phyloP scores from a whole-genome alignment of 345 rosid genomes.

The Linum tenue region DNA sequence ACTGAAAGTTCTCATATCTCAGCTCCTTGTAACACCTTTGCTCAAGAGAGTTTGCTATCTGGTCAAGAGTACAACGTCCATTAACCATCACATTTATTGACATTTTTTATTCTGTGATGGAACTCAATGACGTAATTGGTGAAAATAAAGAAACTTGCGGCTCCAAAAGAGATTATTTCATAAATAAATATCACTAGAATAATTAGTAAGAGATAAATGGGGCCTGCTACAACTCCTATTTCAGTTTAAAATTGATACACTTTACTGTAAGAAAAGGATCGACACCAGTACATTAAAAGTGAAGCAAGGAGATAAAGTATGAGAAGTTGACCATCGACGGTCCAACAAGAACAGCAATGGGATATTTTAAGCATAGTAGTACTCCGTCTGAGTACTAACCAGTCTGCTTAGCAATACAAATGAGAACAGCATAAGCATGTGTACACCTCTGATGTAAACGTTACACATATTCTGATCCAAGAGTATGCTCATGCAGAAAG shows the following conservation, averaged over 20 bases:
- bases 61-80: conserved; percentile 25
- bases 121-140: neutral
- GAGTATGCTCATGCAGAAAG: neutral
- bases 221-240: neutral
- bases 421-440: neutral
- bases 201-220: neutral
- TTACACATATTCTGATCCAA: neutral
- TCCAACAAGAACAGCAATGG: neutral
- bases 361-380: neutral
- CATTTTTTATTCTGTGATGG: neutral
- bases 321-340: neutral
- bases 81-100: conserved; percentile 8
- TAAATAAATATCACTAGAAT: neutral
- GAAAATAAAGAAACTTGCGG: neutral
- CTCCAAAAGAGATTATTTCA: neutral
- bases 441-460: neutral
- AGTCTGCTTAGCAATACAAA: neutral
- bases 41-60: conserved; percentile 81
- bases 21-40: conserved; percentile 98
- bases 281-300: neutral
- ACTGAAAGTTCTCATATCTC: conserved; percentile 72
- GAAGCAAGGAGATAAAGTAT: neutral
- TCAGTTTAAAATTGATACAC: neutral
- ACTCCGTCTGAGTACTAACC: neutral
- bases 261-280: neutral